Conservation (phyloP, 345 rosid genomes). For the Passiflora organensis region DNA sequence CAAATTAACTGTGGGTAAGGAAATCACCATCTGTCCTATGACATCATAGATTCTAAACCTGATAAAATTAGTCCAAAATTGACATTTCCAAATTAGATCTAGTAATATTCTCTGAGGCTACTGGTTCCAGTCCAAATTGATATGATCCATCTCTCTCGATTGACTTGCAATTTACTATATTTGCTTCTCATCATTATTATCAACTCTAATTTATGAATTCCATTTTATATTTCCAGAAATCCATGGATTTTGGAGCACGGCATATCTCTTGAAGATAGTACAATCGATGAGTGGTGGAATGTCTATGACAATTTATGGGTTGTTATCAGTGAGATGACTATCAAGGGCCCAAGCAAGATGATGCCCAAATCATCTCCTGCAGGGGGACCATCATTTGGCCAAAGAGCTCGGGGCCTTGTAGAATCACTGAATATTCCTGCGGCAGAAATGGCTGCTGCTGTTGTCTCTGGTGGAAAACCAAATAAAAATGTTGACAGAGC, state of each 20-base stretch:
- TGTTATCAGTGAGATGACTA: conserved; percentile 69
- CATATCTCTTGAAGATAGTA: conserved; percentile 35
- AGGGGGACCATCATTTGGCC: conserved; percentile 74
- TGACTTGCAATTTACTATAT: no score
- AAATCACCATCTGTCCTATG: no score
- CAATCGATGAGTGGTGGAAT: conserved; percentile 73
- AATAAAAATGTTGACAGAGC: conserved; percentile 82
- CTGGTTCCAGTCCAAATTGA: no score
- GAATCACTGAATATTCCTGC: conserved; percentile 96
- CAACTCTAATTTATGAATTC: background rate
- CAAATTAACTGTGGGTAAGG: no score
- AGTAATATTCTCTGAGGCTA: no score
- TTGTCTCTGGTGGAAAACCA: conserved; percentile 82
- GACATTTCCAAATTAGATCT: no score
- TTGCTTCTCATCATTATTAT: conserved; percentile 1
- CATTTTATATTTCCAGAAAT: conserved; percentile 29
- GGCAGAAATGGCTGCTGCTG: conserved; percentile 98
- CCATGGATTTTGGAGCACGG: conserved; percentile 34
- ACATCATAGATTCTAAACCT: no score
- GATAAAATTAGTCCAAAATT: no score
- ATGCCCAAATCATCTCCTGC: conserved; percentile 47
- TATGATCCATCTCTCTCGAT: no score
- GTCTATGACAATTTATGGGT: conserved; percentile 84
- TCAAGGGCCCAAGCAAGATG: conserved; percentile 72
- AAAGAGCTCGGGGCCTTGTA: conserved; percentile 93